These are phyloP conservation scores for Entonaema liquescens DNA, from an alignment of 495 filamentous ascomycete genomes.

Conservation along the genomic window DNA sequence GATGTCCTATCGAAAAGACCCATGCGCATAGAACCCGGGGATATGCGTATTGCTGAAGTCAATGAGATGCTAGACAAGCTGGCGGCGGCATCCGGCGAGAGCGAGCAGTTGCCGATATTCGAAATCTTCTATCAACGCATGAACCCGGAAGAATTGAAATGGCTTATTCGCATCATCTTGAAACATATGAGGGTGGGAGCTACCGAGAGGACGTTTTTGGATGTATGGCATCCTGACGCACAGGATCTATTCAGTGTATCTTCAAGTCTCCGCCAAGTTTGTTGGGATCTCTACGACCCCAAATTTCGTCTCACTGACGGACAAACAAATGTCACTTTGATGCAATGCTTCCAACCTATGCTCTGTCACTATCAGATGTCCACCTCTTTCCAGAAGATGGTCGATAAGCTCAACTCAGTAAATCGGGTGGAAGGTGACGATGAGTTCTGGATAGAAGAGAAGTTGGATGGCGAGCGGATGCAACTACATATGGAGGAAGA, in stretches of 20 bases:
- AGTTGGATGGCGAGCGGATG: conserved; percentile 96
- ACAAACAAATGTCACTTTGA: conserved; percentile 77
- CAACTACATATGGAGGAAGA: conserved; percentile 93
- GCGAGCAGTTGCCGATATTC: conserved; percentile 80
- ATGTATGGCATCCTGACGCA: conserved; percentile 93
- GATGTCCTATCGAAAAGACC: conserved; percentile 87
- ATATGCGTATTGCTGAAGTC: conserved; percentile 86
- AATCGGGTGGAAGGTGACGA: conserved; percentile 68
- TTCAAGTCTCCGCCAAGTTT: conserved; percentile 87
- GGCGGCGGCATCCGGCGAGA: conserved; percentile 78
- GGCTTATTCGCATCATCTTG: conserved; percentile 93
- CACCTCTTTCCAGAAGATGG: conserved; percentile 79
- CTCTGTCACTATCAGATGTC: conserved; percentile 95
- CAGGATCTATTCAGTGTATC: conserved; percentile 91
- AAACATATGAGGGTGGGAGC: conserved; percentile 99
- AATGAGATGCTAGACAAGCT: conserved; percentile 87
- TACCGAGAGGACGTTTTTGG: conserved; percentile 89
- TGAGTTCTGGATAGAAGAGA: conserved; percentile 97
- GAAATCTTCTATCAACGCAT: conserved; percentile 85
- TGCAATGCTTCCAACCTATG: conserved; percentile 98
- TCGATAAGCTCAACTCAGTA: conserved; percentile 66
- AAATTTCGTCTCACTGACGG: conserved; percentile 76
- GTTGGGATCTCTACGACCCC: conserved; percentile 91
- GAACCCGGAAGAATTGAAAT: conserved; percentile 93
- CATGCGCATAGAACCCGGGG: conserved; percentile 75